These are phyloP conservation scores for Lavandula angustifolia DNA, from an alignment of 257 asterid species.

Conservation along the genomic window DNA sequence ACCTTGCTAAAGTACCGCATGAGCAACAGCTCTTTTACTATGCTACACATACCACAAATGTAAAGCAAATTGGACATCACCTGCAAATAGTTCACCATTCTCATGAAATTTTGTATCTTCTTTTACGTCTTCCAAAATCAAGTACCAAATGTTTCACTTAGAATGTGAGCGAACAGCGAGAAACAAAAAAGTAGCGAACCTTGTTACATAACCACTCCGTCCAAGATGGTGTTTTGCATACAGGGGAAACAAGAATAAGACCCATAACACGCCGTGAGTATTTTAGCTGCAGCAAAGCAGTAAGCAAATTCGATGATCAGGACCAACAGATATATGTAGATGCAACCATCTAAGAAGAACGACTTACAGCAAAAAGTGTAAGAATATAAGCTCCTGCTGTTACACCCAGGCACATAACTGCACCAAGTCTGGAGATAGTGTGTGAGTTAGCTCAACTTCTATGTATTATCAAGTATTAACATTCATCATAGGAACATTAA, in stretches of 20 bases:
- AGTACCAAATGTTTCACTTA: background rate
- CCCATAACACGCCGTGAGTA: constrained; percentile 76
- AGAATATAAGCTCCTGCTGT: constrained; percentile 96
- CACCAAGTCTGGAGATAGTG: constrained; percentile 64
- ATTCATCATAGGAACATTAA: background rate
- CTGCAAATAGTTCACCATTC: constrained; percentile 47
- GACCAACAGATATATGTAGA: constrained; percentile 25
- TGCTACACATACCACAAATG: constrained; percentile 84
- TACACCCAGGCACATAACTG: constrained; percentile 94
- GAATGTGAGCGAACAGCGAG: constrained; percentile 17
- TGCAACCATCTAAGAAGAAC: constrained; percentile 10
- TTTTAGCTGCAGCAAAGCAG: constrained; percentile 58
- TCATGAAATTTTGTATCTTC: constrained; percentile 4
- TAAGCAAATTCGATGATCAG: constrained; percentile 25
- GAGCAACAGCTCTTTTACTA: constrained; percentile 83
- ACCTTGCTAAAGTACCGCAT: constrained; percentile 98
- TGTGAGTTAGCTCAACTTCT: constrained; percentile 27
- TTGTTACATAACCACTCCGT: constrained; percentile 93
- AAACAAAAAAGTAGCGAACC: constrained; percentile 46
- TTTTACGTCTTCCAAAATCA: background rate
- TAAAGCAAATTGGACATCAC: constrained; percentile 89
- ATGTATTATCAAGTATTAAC: background rate
- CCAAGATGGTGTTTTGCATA: constrained; percentile 97
- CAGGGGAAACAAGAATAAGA: constrained; percentile 89
- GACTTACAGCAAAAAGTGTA: constrained; percentile 89